Percentiles rank a stretch among this genome's conserved stretches.
Evolutionary conservation across 1,284 basidiomycete species (phyloP).

Genomic region (Marasmius tenuissimus): DNA sequence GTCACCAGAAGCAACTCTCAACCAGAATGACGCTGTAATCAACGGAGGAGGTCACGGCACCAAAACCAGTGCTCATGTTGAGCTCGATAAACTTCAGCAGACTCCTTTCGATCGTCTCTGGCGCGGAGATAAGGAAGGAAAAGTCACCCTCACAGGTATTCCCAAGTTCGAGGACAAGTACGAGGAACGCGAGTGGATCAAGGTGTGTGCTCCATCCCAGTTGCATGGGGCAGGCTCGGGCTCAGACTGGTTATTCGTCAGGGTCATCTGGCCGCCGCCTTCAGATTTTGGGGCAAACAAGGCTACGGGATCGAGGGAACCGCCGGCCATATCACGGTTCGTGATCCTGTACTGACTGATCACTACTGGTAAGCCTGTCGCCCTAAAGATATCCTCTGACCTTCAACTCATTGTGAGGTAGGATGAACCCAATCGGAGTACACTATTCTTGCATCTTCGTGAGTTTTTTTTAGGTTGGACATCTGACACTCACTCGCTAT

Average conservation of each 20-base stretch:
- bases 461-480: neutral
- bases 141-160: neutral
- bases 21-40: neutral
- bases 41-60: neutral
- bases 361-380: slow-evolving; percentile 16
- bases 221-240: slow-evolving; percentile 49
- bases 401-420: neutral
- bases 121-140: slow-evolving; percentile 4
- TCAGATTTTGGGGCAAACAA: slow-evolving; percentile 35
- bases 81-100: neutral
- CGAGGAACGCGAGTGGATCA: slow-evolving; percentile 48
- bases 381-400: neutral
- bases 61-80: neutral
- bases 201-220: slow-evolving; percentile 50
- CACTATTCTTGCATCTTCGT: slow-evolving; percentile 27
- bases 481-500: neutral
- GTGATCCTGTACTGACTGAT: slow-evolving; percentile 14
- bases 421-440: slow-evolving; percentile 27
- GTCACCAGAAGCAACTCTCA: neutral
- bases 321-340: slow-evolving; percentile 63
- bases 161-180: slow-evolving; percentile 35
- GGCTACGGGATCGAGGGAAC: slow-evolving; percentile 58
- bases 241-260: neutral
- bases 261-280: slow-evolving; percentile 3
- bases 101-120: neutral